Conservation (phyloP, 2,329 filamentous ascomycete species). For the Kalmusia sp. region DNA sequence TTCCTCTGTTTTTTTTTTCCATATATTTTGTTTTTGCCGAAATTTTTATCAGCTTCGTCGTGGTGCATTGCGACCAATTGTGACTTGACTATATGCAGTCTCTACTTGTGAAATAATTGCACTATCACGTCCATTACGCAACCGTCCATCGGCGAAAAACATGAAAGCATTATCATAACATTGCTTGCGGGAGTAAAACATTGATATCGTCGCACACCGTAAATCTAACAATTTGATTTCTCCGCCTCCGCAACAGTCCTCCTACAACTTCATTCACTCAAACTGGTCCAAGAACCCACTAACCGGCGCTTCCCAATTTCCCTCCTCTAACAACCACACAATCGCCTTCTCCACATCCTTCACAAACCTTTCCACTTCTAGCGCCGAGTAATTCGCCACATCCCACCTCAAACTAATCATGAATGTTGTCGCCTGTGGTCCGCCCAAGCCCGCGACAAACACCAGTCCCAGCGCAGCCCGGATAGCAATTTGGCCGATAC, state of each 20-base stretch:
- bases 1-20: too few relatives aligned
- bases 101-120: too few relatives aligned
- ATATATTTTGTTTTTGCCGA: too few relatives aligned
- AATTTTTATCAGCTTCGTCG: too few relatives aligned
- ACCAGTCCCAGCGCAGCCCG: constrained; percentile 4
- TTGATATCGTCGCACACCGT: too few relatives aligned
- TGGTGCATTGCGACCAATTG: too few relatives aligned
- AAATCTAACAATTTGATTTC: constrained; percentile 19
- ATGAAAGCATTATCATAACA: too few relatives aligned
- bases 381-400: constrained; percentile 1
- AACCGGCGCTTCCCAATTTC: not conserved
- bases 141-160: too few relatives aligned
- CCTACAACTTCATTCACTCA: not conserved
- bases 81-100: too few relatives aligned
- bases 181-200: too few relatives aligned
- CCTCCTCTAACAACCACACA: constrained; percentile 7
- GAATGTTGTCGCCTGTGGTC: not conserved
- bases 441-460: constrained; percentile 5
- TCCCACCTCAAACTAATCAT: constrained; percentile 6
- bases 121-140: too few relatives aligned
- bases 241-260: too few relatives aligned
- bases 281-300: constrained; percentile 1
- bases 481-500: not conserved
- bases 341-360: constrained; percentile 5
- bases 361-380: not conserved